These are phyloP conservation scores for Penicillium flavigenum DNA, from an alignment of 495 filamentous ascomycete species.

Conservation along the genomic window DNA sequence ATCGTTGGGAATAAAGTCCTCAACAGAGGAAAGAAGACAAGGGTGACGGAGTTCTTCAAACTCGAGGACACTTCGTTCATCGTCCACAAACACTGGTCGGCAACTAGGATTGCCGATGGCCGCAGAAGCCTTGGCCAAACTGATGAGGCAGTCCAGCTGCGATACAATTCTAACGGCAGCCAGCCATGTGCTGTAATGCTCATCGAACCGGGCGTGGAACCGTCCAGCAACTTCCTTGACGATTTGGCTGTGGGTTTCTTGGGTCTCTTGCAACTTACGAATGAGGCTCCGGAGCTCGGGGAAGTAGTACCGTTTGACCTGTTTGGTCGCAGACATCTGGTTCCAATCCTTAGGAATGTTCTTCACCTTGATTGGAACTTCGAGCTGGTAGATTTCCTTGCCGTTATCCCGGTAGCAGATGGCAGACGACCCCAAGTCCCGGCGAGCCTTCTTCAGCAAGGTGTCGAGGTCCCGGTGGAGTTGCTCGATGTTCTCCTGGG, in stretches of 20 bases:
- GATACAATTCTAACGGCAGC: slow-evolving; percentile 81
- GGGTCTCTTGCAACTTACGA: slow-evolving; percentile 83
- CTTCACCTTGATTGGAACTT: slow-evolving; percentile 83
- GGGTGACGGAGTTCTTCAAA: slow-evolving; percentile 93
- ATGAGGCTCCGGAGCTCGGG: slow-evolving; percentile 78
- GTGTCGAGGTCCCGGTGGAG: slow-evolving; percentile 69
- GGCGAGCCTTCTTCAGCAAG: slow-evolving; percentile 67
- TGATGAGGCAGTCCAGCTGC: slow-evolving; percentile 93
- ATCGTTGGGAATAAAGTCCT: slow-evolving; percentile 97
- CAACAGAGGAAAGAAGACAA: slow-evolving; percentile 83
- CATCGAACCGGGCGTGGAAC: slow-evolving; percentile 85
- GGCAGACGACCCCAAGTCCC: slow-evolving; percentile 62
- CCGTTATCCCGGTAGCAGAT: slow-evolving; percentile 87
- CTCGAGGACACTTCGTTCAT: slow-evolving; percentile 80
- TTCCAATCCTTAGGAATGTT: slow-evolving; percentile 81
- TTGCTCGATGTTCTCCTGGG: slow-evolving; percentile 70
- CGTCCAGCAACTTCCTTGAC: slow-evolving; percentile 80
- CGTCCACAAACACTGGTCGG: slow-evolving; percentile 80
- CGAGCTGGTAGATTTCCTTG: slow-evolving; percentile 96
- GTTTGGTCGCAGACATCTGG: slow-evolving; percentile 91
- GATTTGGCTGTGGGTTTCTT: slow-evolving; percentile 92
- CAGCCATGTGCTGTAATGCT: slow-evolving; percentile 85
- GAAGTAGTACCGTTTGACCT: slow-evolving; percentile 93
- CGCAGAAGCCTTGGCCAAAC: slow-evolving; percentile 82
- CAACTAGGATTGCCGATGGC: slow-evolving; percentile 84